These are phyloP conservation scores for Ophiosphaerella herpotricha DNA, from an alignment of 2,329 filamentous ascomycete genomes.

Conservation along the genomic window DNA sequence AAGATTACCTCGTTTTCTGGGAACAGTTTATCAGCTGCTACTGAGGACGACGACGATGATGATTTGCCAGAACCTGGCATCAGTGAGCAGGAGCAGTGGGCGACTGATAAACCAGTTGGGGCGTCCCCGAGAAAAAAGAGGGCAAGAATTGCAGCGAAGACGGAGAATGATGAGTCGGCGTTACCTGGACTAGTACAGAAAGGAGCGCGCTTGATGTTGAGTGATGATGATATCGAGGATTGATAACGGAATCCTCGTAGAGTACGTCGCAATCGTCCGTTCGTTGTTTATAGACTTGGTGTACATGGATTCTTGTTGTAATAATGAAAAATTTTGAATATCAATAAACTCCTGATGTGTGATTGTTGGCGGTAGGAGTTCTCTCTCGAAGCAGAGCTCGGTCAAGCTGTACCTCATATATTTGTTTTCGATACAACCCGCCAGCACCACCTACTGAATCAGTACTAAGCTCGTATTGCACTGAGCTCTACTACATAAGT, in stretches of 20 bases:
- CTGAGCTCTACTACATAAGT: too few relatives aligned
- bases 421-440: too few relatives aligned
- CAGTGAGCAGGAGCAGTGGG: conserved; percentile 46
- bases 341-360: too few relatives aligned
- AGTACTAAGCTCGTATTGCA: too few relatives aligned
- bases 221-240: conserved; percentile 56
- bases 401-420: too few relatives aligned
- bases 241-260: conserved; percentile 2
- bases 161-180: conserved; percentile 25
- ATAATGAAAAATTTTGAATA: too few relatives aligned
- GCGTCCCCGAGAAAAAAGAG: conserved; percentile 28
- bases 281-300: too few relatives aligned
- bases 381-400: too few relatives aligned
- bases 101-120: conserved; percentile 48
- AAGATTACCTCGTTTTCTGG: conserved; percentile 68
- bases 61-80: conserved; percentile 27
- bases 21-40: conserved; percentile 10
- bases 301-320: too few relatives aligned
- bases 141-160: conserved; percentile 25
- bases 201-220: conserved; percentile 47
- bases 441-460: too few relatives aligned
- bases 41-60: conserved; percentile 42
- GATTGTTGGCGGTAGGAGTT: too few relatives aligned
- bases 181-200: conserved; percentile 28
- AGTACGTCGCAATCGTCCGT: too few relatives aligned